These are phyloP conservation scores for Ogataea hybrid DNA, from an alignment of 1,139 yeast genomes.

Conservation along the genomic window DNA sequence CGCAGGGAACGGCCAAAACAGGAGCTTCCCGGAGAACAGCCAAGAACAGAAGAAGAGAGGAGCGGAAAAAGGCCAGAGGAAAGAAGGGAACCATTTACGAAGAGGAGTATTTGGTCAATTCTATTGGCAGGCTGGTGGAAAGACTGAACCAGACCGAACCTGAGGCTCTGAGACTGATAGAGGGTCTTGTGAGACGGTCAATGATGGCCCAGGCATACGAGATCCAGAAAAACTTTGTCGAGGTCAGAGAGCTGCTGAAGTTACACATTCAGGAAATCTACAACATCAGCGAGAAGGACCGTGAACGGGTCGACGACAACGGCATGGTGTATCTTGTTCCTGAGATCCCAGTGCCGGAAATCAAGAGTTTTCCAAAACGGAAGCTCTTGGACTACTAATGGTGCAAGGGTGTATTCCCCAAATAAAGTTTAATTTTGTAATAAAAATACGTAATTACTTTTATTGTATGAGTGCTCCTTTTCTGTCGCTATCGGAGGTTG, in stretches of 20 bases:
- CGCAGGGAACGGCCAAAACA: slow-evolving; percentile 93
- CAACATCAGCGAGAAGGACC: slow-evolving; percentile 73
- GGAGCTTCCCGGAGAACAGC: slow-evolving; percentile 93
- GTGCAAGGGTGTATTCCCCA: slow-evolving; percentile 2
- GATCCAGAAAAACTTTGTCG: slow-evolving; percentile 67
- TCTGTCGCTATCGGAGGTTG: slow-evolving; percentile 26
- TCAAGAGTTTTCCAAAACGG: slow-evolving; percentile 52
- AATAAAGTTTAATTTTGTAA: no score
- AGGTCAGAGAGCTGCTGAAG: slow-evolving; percentile 52
- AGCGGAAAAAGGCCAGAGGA: slow-evolving; percentile 93
- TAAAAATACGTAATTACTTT: neutral
- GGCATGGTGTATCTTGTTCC: slow-evolving; percentile 79
- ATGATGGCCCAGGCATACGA: slow-evolving; percentile 81
- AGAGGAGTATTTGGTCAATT: slow-evolving; percentile 88
- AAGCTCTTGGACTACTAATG: slow-evolving; percentile 5
- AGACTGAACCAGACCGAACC: slow-evolving; percentile 71
- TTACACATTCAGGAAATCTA: slow-evolving; percentile 73
- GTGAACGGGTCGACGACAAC: slow-evolving; percentile 85
- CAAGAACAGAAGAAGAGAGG: slow-evolving; percentile 91
- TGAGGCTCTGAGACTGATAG: slow-evolving; percentile 73
- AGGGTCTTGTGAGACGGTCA: slow-evolving; percentile 69
- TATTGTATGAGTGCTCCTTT: slow-evolving; percentile 5
- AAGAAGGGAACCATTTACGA: slow-evolving; percentile 97
- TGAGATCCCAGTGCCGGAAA: slow-evolving; percentile 65
- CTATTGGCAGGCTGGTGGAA: slow-evolving; percentile 85